Percentiles rank a stretch among this genome's conserved stretches.
phyloP scores from a whole-genome alignment of 768 basidiomycete genomes.

The Mrakia frigida region DNA sequence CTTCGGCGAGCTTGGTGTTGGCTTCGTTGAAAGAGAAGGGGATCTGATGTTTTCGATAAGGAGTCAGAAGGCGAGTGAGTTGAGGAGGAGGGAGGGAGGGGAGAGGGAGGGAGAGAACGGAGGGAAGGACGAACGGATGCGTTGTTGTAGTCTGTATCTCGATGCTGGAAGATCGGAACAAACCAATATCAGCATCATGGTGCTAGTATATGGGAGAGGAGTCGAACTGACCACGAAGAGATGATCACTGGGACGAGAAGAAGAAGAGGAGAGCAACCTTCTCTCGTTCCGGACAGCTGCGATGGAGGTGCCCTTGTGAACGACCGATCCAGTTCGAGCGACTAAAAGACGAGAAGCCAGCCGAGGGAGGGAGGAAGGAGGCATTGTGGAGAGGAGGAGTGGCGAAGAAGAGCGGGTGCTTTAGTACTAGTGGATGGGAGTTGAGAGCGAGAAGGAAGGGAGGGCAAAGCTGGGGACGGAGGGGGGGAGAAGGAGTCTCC shows the following conservation, averaged over 20 bases:
- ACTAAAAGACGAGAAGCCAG: background rate
- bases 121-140: constrained; percentile 56
- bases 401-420: background rate
- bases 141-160: constrained; percentile 92
- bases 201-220: background rate
- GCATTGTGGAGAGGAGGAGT: background rate
- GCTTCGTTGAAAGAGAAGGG: constrained; percentile 76
- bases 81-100: constrained; percentile 16
- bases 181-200: background rate
- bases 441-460: background rate
- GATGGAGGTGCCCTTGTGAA: background rate
- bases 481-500: background rate
- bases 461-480: background rate
- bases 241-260: constrained; percentile 14
- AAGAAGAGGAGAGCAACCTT: background rate
- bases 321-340: background rate
- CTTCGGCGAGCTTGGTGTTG: constrained; percentile 77
- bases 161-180: constrained; percentile 58
- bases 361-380: background rate
- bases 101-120: constrained; percentile 9
- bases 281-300: background rate
- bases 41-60: constrained; percentile 57
- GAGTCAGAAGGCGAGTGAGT: background rate
- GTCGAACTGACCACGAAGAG: constrained; percentile 24
- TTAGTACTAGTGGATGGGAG: background rate